Evolutionary conservation across 306 rosid species (phyloP).

Genomic region (Quercus dentata): DNA sequence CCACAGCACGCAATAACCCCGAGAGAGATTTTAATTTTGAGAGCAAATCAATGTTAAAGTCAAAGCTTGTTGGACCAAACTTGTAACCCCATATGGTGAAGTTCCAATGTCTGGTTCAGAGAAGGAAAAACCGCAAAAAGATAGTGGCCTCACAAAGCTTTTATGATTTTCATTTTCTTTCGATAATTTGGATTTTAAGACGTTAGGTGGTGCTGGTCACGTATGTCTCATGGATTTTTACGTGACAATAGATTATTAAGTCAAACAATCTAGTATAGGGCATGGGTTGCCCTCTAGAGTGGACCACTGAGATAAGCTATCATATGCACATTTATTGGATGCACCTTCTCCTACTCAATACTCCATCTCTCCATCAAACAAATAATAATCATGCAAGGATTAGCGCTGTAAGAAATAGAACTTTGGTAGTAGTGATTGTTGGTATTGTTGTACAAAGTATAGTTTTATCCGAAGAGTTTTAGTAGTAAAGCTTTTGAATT

Average conservation of each 20-base stretch:
- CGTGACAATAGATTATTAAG: conserved; percentile 27
- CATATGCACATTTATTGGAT: background rate
- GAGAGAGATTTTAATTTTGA: conserved; percentile 19
- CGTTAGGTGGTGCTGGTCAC: conserved; percentile 76
- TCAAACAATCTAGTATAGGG: conserved; percentile 24
- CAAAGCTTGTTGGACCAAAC: conserved; percentile 33
- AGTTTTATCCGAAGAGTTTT: too few species aligned
- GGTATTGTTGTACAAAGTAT: too few species aligned
- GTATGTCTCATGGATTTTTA: conserved; percentile 50
- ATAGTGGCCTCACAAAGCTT: conserved; percentile 57
- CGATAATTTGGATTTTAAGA: conserved; percentile 35
- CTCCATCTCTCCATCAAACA: background rate
- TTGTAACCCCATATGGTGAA: conserved; percentile 25
- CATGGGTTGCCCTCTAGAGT: conserved; percentile 1
- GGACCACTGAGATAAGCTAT: background rate
- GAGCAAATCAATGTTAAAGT: conserved; percentile 22
- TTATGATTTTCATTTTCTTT: conserved; percentile 31
- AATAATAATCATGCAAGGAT: too few species aligned
- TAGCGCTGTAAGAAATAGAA: too few species aligned
- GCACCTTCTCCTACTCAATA: background rate
- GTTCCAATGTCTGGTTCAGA: conserved; percentile 33
- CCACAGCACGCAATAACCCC: conserved; percentile 44
- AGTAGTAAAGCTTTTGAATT: too few species aligned
- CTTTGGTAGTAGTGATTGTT: too few species aligned
- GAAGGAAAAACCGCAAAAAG: conserved; percentile 18